Evolutionary conservation across 2,329 filamentous ascomycete genomes (phyloP).

Genomic region (Phoma sp.): DNA sequence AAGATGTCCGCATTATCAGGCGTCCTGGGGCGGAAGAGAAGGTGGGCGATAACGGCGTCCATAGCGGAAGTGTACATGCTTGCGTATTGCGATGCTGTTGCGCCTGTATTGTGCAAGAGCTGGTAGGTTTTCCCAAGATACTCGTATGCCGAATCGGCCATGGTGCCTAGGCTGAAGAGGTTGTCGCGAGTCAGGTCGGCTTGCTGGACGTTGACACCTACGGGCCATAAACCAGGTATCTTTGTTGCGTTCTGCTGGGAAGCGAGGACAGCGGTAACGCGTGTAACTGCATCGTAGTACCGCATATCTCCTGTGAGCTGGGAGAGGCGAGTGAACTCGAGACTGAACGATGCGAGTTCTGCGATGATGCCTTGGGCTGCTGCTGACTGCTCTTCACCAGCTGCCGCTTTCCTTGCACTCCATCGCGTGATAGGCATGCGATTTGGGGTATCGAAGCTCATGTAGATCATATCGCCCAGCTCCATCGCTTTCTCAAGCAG

Average conservation of each 20-base stretch:
- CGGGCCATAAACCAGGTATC: slow-evolving; percentile 55
- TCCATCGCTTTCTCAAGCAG: slow-evolving; percentile 67
- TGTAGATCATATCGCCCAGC: slow-evolving; percentile 68
- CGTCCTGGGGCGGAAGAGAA: slow-evolving; percentile 57
- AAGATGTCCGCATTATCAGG: slow-evolving; percentile 55
- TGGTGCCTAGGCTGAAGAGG: slow-evolving; percentile 47
- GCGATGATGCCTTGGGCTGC: slow-evolving; percentile 49
- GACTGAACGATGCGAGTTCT: slow-evolving; percentile 53
- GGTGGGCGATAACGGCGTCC: slow-evolving; percentile 50
- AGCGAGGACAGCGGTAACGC: slow-evolving; percentile 50
- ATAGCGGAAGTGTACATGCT: slow-evolving; percentile 62
- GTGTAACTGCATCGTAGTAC: slow-evolving; percentile 53
- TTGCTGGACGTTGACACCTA: slow-evolving; percentile 27
- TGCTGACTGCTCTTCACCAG: slow-evolving; percentile 43
- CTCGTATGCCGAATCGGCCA: slow-evolving; percentile 43
- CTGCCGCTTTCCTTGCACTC: slow-evolving; percentile 24
- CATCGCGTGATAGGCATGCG: slow-evolving; percentile 62
- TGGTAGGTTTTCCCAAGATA: slow-evolving; percentile 48
- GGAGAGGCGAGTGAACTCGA: slow-evolving; percentile 54
- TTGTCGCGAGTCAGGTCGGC: slow-evolving; percentile 46
- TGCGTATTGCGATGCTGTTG: slow-evolving; percentile 50
- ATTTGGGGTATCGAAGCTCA: slow-evolving; percentile 70
- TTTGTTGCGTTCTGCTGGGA: slow-evolving; percentile 49
- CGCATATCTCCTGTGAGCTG: slow-evolving; percentile 53
- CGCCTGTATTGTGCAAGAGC: slow-evolving; percentile 24